Conservation (phyloP, 2,329 filamentous ascomycete genomes). For the Penicillium fuscoglaucum region DNA sequence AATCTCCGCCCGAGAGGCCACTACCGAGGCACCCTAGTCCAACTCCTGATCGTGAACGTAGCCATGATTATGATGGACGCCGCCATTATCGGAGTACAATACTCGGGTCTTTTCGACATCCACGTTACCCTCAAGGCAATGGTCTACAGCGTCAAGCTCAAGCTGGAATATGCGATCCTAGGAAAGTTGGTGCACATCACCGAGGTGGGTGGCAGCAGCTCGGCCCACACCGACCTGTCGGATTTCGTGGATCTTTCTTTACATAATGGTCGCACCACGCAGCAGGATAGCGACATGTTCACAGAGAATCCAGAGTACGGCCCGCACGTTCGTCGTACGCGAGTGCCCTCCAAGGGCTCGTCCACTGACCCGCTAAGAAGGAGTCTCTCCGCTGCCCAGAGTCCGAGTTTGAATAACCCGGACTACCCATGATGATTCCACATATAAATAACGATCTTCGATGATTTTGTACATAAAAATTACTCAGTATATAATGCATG, state of each 20-base stretch:
- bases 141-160: conserved; percentile 51
- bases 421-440: conserved; percentile 10
- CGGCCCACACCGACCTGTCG: conserved; percentile 23
- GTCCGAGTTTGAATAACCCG: conserved; percentile 8
- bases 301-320: conserved; percentile 6
- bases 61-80: conserved; percentile 49
- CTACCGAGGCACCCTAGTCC: conserved; percentile 44
- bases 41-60: conserved; percentile 50
- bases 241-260: conserved; percentile 28
- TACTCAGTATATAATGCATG: conserved; percentile 9
- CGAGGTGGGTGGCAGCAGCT: conserved; percentile 17
- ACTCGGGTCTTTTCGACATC: conserved; percentile 43
- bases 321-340: conserved; percentile 1
- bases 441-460: conserved; percentile 10
- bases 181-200: conserved; percentile 39
- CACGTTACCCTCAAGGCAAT: conserved; percentile 48
- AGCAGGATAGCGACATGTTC: conserved; percentile 16
- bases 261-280: conserved; percentile 8
- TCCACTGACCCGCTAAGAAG: conserved; percentile 13
- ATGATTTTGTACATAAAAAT: conserved; percentile 4
- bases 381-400: conserved; percentile 4
- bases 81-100: conserved; percentile 43
- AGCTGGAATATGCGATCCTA: conserved; percentile 50
- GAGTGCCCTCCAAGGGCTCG: conserved; percentile 15
- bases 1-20: conserved; percentile 43